Evolutionary conservation across 1,284 basidiomycete species (phyloP), one percentile per base, ranked within the genome.

Genomic region (Peniophora sp.): DNA sequence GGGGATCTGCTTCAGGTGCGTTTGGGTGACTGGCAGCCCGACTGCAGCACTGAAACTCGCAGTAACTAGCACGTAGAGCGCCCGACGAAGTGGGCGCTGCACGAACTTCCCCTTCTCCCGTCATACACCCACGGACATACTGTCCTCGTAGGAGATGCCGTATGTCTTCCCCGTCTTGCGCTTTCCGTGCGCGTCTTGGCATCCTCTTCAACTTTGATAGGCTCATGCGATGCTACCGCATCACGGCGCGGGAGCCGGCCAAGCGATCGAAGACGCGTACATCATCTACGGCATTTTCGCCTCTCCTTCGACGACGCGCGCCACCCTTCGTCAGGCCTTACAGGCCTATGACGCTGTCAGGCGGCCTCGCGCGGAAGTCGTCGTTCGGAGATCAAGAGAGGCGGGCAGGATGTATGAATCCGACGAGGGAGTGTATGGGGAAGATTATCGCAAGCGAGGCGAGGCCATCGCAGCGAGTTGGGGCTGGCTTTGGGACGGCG

Each of bases 271-370:
- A 55, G 78, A 81, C 54, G 78, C 77, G 1, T 78, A 70, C 53
- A 62, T 80, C 24, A 68, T 81, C 17, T 67, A 73, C 3, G 64
- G 65, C 2, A 56, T 79, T 34, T 70, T 82, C 18, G 74, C 74
- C 6, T 68, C 78, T 52, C 63, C 65, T 1, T 49, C 52, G 2
- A 73, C 72, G 5, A 75, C 65, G 1, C 60, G 62, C 8, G 59
- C 62, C 2, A 71, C 59, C 3, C 54, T 79, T 3, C 51, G 62
- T 2, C 61, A 59, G n/a, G 73, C 74, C 0, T 62, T 80, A 10
- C 55, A 58, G 15, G 62, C 74, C 15, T 80, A 75, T 55, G 75
- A 79, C 54, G 55, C 61, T 23, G 66, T 78, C 35, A 71, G 78
- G 12, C 61, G 72, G 11, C 76, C 76, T 2, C 58, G 68, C 27